Evolutionary conservation across 129 eudicot genomes (phyloP), one percentile per base, ranked within the genome.

Genomic region (Apium graveolens): DNA sequence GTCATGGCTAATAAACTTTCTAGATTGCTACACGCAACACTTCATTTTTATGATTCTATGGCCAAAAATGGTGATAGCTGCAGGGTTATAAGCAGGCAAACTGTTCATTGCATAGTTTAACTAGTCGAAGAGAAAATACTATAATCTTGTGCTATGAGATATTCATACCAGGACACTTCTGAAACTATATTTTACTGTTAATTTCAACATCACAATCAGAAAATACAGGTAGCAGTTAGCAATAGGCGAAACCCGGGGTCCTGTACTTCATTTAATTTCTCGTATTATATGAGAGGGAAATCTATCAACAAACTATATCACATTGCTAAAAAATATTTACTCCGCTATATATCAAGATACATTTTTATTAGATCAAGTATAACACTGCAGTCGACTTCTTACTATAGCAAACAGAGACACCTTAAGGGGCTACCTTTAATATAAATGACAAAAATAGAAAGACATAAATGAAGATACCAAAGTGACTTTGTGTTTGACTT

Each of bases 401-500:
- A 57, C 65, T 65, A 18, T 26, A 65, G 35, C 70, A 27, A 65
- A 65, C 38, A 29, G 32, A 65, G 70, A 65, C 31, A 24, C 38
- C 20, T 29, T 14, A 29, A 29, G 70, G 11, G 21, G 29, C 70
- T 65, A 31, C 38, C 70, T 29, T 14, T 31, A 62, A n/a, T 11
- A 5, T 13, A 26, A 62, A 62, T 62, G 16, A 65, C 70, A 65
- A 65, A 35, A 11, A 7, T 27, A 4, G 0, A 29, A 26, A 65
- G 21, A 13, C 13, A 13, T 10, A 65, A 65, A 26, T 65, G 38
- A 29, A 65, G 31, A 57, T 18, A 57, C 11, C 13, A 57, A 57
- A 20, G 65, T 65, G 70, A 65, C 21, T 27, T 27, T 63, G 5
- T 3, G 70, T 63, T 29, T 20, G 29, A 86, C 91, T 90, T 89